phyloP scores from a whole-genome alignment of 2,329 filamentous ascomycete genomes.

The Hansfordia pulvinata region DNA sequence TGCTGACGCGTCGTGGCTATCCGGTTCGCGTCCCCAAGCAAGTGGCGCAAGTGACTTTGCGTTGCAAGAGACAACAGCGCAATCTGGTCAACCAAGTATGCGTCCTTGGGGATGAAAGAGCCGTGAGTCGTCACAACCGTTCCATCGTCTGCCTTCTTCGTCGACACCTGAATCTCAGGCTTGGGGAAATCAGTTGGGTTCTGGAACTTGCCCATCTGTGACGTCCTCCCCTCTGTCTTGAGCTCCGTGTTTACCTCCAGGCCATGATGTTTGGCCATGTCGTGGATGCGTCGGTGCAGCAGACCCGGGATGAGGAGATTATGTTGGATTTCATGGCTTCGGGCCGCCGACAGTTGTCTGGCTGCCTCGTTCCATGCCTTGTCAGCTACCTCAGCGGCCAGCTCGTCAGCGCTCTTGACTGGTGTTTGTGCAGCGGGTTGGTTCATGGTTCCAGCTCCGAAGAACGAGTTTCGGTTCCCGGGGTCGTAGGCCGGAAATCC shows the following conservation, averaged over 20 bases:
- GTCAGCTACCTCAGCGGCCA: conserved; percentile 50
- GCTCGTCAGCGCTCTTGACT: conserved; percentile 44
- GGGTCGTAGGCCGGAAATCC: conserved; percentile 42
- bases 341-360: conserved; percentile 41
- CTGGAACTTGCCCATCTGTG: conserved; percentile 32
- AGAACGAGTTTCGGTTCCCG: conserved; percentile 43
- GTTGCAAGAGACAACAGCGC: conserved; percentile 72
- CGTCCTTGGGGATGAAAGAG: conserved; percentile 61
- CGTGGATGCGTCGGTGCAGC: conserved; percentile 42
- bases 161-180: conserved; percentile 38
- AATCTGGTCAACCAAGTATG: conserved; percentile 68
- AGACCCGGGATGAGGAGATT: conserved; percentile 58
- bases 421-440: conserved; percentile 37
- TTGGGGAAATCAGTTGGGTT: conserved; percentile 32
- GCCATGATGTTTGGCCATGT: conserved; percentile 44
- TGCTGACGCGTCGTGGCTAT: conserved; percentile 60
- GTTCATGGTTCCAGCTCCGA: conserved; percentile 51
- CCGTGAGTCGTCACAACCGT: conserved; percentile 49
- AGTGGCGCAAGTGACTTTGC: conserved; percentile 61
- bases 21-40: conserved; percentile 65
- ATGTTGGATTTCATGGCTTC: conserved; percentile 58
- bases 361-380: conserved; percentile 54
- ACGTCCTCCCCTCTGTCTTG: conserved; percentile 25
- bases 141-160: conserved; percentile 43
- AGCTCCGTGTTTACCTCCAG: conserved; percentile 40